Base-by-base conservation (phyloP, 371 early-diverging fungal species). In the Saksenaea vasiformis region DNA sequence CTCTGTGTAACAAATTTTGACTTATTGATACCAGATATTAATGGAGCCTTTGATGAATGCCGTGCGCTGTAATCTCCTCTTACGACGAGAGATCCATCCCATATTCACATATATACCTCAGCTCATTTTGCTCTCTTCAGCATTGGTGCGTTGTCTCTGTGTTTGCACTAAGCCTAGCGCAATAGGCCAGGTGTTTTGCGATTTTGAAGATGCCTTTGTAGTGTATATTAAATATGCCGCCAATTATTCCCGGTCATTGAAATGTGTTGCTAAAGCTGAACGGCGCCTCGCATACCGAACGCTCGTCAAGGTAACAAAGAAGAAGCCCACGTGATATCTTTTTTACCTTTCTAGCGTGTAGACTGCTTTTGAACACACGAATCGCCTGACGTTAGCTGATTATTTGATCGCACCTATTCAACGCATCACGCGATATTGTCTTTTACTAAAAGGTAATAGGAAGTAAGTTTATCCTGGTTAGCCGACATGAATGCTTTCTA, bases 351-450 rank as follows among this genome's bases (percentile, higher is more conserved):
- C 37, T 54, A 47, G 64, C 47, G n/a, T 56, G 22, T 22, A 47
- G 51, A 22, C 26, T 44, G 19, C 53, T 1, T 14, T 24, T 62
- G 58, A 73, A 51, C 72, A 78, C 54, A 71, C 69, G 27, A 73
- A 69, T 54, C 64, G 68, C 15, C 70, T 78, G 62, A 69, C 63
- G n/a, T 61, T 78, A 35, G 61, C 67, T 17, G 76, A 76, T 53
- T 78, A 78, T 56, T 66, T 76, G 72, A 78, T 78, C 60, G 73
- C 77, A 55, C 79, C 79, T n/a, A 78, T 78, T 61, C 79, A 78
- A 55, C 66, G 79, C 31, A 69, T 78, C 24, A 71, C 79, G n/a
- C 67, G 79, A 14, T 78, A 78, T 41, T 65, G 70, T 3, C 60
- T 78, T 13, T 56, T 78, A 14, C 64, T 78, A 14, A 71, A 72